Evolutionary conservation across 2,329 filamentous ascomycete genomes (phyloP).

Genomic region (Cercospora zeina): DNA sequence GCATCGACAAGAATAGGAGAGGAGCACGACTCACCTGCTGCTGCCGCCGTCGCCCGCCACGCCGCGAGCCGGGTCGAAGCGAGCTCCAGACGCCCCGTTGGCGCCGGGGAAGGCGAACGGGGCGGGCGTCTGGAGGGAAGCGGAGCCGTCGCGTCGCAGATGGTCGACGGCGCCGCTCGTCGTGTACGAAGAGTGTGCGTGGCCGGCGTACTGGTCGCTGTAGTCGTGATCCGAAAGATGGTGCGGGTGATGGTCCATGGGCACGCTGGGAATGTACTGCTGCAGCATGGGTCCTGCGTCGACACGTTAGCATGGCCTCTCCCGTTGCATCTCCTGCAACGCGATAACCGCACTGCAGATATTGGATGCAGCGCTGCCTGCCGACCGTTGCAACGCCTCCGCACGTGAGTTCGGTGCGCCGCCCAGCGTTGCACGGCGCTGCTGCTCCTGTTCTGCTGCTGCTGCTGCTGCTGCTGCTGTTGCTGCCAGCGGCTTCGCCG

Average conservation of each 20-base stretch:
- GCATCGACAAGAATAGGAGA: conserved; percentile 34
- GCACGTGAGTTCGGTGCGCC: conserved; percentile 28
- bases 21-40: conserved; percentile 53
- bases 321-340: conserved; percentile 16
- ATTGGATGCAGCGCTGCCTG: conserved; percentile 11
- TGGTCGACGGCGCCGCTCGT: conserved; percentile 49
- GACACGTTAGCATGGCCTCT: conserved; percentile 44
- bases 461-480: no score
- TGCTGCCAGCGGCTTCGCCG: neutral
- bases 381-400: conserved; percentile 12
- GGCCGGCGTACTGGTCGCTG: conserved; percentile 48
- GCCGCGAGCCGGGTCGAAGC: conserved; percentile 56
- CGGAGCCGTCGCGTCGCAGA: conserved; percentile 53
- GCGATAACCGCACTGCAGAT: conserved; percentile 20
- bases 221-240: conserved; percentile 49
- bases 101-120: conserved; percentile 49
- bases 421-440: conserved; percentile 35
- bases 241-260: conserved; percentile 45
- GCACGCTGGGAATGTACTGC: conserved; percentile 40
- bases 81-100: conserved; percentile 47
- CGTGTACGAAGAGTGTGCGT: conserved; percentile 49
- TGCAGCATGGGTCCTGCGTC: conserved; percentile 48
- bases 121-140: conserved; percentile 50
- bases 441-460: neutral
- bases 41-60: conserved; percentile 48